phyloP scores from a whole-genome alignment of 2,329 filamentous ascomycete genomes.

The Sporothrix luriei region DNA sequence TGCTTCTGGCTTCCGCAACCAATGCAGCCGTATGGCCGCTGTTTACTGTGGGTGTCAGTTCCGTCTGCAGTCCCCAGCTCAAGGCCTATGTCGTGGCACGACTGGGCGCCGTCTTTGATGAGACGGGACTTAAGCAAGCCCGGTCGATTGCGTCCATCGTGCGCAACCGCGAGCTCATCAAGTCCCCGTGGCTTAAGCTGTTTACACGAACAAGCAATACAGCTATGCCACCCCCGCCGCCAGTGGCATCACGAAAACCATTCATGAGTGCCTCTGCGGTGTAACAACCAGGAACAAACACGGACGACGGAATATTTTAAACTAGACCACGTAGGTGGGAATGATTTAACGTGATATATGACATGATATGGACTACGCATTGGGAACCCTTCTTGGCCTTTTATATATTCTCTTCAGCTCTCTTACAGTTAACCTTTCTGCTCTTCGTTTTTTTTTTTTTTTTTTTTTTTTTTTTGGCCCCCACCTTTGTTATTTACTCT shows the following conservation, averaged over 20 bases:
- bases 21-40: constrained; percentile 56
- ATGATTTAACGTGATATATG: constrained; percentile 15
- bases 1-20: constrained; percentile 53
- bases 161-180: constrained; percentile 43
- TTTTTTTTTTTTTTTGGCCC: neutral
- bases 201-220: neutral
- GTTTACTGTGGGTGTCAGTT: constrained; percentile 53
- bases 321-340: neutral
- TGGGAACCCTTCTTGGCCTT: neutral
- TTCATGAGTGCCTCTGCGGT: neutral
- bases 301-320: neutral
- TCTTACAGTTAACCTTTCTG: neutral
- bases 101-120: constrained; percentile 50
- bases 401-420: neutral
- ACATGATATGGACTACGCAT: neutral
- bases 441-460: neutral
- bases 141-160: constrained; percentile 49
- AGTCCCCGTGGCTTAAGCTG: constrained; percentile 33
- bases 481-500: neutral
- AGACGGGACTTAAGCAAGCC: constrained; percentile 53
- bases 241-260: constrained; percentile 7
- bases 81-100: constrained; percentile 51
- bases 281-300: neutral
- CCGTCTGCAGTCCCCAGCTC: constrained; percentile 48
- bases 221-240: neutral